Evolutionary conservation across 108 stramenopile genomes (phyloP).

Genomic region (Fragilaria radians): DNA sequence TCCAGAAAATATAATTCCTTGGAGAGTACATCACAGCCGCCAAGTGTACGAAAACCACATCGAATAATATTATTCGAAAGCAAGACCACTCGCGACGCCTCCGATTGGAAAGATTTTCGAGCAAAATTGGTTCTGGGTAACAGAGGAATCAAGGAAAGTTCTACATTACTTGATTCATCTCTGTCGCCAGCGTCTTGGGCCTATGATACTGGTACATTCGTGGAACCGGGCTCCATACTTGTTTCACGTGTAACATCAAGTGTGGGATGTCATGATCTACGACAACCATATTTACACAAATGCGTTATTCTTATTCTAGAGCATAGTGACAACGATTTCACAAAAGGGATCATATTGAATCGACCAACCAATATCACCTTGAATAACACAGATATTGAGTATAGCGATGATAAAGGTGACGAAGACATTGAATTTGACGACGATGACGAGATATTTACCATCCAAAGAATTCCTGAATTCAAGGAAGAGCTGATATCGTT

Average conservation of each 20-base stretch:
- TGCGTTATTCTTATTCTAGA: constrained; percentile 46
- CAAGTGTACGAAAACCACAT: too few relatives aligned
- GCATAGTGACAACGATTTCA: constrained; percentile 37
- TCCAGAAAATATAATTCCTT: too few relatives aligned
- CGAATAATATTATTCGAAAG: too few relatives aligned
- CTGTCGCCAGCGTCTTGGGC: constrained; percentile 32
- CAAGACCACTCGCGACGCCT: too few relatives aligned
- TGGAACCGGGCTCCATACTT: constrained; percentile 52
- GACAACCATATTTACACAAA: constrained; percentile 51
- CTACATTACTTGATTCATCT: too few relatives aligned
- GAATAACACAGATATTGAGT: constrained; percentile 31
- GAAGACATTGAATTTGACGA: constrained; percentile 8
- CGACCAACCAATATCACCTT: constrained; percentile 30
- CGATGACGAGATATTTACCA: constrained; percentile 10
- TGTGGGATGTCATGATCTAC: constrained; percentile 31
- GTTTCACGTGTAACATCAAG: constrained; percentile 28
- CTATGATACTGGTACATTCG: constrained; percentile 41
- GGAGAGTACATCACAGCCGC: too few relatives aligned
- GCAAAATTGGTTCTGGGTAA: too few relatives aligned
- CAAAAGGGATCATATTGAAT: constrained; percentile 53
- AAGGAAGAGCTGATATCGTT: constrained; percentile 3
- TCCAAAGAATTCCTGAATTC: neutral
- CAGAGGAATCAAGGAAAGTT: too few relatives aligned
- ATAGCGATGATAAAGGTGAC: constrained; percentile 20
- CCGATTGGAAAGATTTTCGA: neutral